phyloP scores from a whole-genome alignment of 2,329 filamentous ascomycete species.

The Penicillium sp. region DNA sequence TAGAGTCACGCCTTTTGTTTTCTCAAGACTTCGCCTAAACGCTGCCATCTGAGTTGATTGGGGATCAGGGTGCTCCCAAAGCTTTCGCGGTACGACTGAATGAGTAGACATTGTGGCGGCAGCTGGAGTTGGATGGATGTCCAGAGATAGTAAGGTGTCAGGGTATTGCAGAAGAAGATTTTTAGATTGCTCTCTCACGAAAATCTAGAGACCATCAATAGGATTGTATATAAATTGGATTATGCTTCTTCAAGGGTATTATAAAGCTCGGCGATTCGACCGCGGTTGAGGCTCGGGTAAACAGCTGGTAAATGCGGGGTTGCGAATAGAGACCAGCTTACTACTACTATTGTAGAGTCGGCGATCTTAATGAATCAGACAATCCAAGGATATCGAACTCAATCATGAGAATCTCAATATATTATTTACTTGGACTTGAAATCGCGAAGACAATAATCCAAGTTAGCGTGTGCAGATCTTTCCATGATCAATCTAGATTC shows the following conservation, averaged over 20 bases:
- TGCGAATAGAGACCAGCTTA: not conserved
- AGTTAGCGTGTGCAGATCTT: not conserved
- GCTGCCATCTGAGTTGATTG: constrained; percentile 68
- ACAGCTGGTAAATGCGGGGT: constrained; percentile 7
- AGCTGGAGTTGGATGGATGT: not conserved
- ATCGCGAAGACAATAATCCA: not conserved
- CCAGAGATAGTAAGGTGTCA: not conserved
- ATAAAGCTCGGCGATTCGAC: not conserved
- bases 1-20: constrained; percentile 61
- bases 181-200: not conserved
- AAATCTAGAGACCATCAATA: too few relatives aligned
- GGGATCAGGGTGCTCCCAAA: constrained; percentile 71
- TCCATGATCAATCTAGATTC: not conserved
- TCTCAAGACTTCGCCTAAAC: constrained; percentile 71
- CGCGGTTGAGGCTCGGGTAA: constrained; percentile 7
- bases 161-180: not conserved
- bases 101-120: constrained; percentile 23
- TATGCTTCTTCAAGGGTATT: not conserved
- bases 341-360: not conserved
- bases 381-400: not conserved
- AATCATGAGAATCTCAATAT: too few relatives aligned
- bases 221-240: not conserved
- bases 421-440: not conserved
- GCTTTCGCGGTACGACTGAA: constrained; percentile 59
- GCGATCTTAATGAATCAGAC: not conserved